Conservation (phyloP, 2,329 filamentous ascomycete genomes). For the Diaporthe sp. region DNA sequence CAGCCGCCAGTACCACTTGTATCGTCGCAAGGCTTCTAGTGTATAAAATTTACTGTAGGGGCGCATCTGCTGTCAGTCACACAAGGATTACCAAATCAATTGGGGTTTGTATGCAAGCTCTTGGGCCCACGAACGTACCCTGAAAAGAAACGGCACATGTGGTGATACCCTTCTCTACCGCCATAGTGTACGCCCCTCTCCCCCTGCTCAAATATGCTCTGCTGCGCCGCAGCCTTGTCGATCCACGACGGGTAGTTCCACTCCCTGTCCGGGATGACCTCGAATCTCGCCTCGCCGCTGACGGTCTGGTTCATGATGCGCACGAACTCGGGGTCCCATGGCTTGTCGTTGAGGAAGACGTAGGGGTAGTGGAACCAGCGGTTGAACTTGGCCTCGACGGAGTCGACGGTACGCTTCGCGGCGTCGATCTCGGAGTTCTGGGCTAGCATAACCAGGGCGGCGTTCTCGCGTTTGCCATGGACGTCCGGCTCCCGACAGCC, state of each 20-base stretch:
- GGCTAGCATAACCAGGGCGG: slow-evolving; percentile 61
- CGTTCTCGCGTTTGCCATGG: slow-evolving; percentile 54
- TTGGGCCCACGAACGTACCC: slow-evolving; percentile 50
- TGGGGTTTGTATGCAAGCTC: not conserved
- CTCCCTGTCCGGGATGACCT: slow-evolving; percentile 55
- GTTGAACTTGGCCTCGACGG: slow-evolving; percentile 60
- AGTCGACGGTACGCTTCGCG: slow-evolving; percentile 55
- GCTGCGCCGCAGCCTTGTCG: slow-evolving; percentile 43
- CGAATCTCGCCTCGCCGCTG: slow-evolving; percentile 56
- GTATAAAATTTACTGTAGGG: slow-evolving; percentile 58
- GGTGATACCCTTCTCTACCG: slow-evolving; percentile 56
- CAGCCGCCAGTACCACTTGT: slow-evolving; percentile 63
- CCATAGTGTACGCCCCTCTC: slow-evolving; percentile 53
- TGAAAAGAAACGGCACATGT: slow-evolving; percentile 56
- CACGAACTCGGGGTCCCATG: slow-evolving; percentile 56
- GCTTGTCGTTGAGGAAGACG: slow-evolving; percentile 61
- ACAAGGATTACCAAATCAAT: not conserved
- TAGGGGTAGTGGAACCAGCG: slow-evolving; percentile 61
- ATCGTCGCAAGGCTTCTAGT: slow-evolving; percentile 55
- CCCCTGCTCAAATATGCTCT: slow-evolving; percentile 47
- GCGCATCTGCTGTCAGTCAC: slow-evolving; percentile 17
- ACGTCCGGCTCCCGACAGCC: slow-evolving; percentile 56
- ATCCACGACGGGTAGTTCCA: slow-evolving; percentile 57
- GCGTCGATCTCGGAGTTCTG: slow-evolving; percentile 58
- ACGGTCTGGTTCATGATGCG: slow-evolving; percentile 52